phyloP scores from a whole-genome alignment of 371 early-diverging fungal genomes.

The Mucor velutinosus region DNA sequence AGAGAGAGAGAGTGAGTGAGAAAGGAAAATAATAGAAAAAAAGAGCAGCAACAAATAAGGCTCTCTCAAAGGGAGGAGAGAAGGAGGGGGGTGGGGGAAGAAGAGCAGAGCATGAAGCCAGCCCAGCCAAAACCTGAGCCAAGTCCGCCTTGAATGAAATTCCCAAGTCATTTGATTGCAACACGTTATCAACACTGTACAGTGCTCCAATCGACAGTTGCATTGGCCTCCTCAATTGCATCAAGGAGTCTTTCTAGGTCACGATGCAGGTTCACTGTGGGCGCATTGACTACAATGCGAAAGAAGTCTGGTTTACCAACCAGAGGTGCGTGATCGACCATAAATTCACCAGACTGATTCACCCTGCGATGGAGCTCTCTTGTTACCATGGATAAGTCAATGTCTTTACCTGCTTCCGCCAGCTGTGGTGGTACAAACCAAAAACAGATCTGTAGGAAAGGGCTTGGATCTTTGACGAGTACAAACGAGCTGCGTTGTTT shows the following conservation, averaged over 20 bases:
- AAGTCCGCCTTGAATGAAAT: not conserved
- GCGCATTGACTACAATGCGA: constrained; percentile 74
- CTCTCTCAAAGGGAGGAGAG: not conserved
- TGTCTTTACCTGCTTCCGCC: constrained; percentile 15
- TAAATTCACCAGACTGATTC: constrained; percentile 55
- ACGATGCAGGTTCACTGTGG: constrained; percentile 53
- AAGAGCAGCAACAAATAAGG: not conserved
- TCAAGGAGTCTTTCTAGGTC: constrained; percentile 60
- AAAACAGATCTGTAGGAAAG: constrained; percentile 67
- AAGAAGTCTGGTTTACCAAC: constrained; percentile 63
- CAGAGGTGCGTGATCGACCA: constrained; percentile 65
- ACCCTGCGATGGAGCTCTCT: constrained; percentile 54
- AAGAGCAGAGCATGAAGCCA: not conserved
- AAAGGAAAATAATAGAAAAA: not conserved
- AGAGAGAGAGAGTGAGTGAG: constrained; percentile 3
- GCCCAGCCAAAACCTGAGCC: too few relatives aligned
- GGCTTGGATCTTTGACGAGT: constrained; percentile 39
- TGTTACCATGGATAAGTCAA: constrained; percentile 53
- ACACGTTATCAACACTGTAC: not conserved
- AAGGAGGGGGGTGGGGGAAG: not conserved
- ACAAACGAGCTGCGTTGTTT: constrained; percentile 24
- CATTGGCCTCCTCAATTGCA: constrained; percentile 52
- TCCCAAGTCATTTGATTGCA: not conserved
- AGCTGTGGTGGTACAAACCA: constrained; percentile 60
- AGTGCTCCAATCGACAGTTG: constrained; percentile 30